Conservation (phyloP, 2,329 filamentous ascomycete genomes). For the Sporothrix curviconia region DNA sequence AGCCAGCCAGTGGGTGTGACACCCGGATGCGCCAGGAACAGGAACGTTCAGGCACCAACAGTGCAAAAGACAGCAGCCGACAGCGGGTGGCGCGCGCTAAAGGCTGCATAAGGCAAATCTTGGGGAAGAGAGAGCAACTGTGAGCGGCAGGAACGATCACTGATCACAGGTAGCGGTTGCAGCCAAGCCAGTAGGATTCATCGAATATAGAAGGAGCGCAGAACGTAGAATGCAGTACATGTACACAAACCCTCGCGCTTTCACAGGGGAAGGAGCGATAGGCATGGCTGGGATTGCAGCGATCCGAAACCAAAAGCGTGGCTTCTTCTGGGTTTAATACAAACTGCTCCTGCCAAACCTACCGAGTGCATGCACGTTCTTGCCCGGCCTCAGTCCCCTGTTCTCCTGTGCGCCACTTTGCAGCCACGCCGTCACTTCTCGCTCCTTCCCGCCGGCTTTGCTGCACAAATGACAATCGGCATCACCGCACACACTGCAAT, state of each 20-base stretch:
- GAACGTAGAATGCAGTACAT: neutral
- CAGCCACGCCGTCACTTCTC: too few species aligned
- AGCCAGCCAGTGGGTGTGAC: neutral
- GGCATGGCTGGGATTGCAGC: too few species aligned
- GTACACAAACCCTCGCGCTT: too few species aligned
- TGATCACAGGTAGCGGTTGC: neutral
- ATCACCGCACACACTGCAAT: neutral
- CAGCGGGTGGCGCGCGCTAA: slow-evolving; percentile 12
- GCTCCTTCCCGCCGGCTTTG: neutral
- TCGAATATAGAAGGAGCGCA: neutral
- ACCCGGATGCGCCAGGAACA: slow-evolving; percentile 10
- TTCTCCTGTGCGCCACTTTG: too few species aligned
- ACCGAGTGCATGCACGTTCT: too few species aligned
- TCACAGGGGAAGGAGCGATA: too few species aligned
- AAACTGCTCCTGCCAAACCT: too few species aligned
- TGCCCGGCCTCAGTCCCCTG: too few species aligned
- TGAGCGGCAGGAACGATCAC: neutral
- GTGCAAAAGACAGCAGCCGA: neutral
- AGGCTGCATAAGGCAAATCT: neutral
- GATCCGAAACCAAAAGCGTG: too few species aligned
- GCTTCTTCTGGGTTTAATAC: too few species aligned
- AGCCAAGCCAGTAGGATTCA: too few species aligned
- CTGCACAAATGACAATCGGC: neutral
- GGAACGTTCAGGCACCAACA: neutral
- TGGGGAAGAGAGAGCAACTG: neutral